phyloP scores from a whole-genome alignment of 2,329 filamentous ascomycete species.

The Anisogramma anomala region DNA sequence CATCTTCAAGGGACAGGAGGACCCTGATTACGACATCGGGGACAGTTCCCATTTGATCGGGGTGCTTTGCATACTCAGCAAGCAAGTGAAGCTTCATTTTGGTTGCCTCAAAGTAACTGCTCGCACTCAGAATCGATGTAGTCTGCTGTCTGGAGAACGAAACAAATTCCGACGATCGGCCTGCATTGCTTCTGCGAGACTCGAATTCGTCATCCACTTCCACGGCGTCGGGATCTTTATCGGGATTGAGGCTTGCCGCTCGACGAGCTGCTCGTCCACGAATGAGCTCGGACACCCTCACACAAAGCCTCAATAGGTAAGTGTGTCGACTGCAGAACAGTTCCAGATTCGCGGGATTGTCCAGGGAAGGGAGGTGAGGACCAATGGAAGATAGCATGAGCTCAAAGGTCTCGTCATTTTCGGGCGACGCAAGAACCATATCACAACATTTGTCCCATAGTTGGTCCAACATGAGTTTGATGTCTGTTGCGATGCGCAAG shows the following conservation, averaged over 20 bases:
- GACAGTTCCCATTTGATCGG: conserved; percentile 35
- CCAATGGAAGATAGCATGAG: conserved; percentile 34
- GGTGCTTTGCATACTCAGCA: conserved; percentile 30
- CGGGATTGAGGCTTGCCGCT: conserved; percentile 23
- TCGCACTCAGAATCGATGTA: conserved; percentile 29
- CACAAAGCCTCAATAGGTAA: conserved; percentile 33
- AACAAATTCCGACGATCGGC: conserved; percentile 24
- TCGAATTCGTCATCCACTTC: conserved; percentile 56
- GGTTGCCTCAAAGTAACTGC: conserved; percentile 38
- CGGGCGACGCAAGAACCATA: conserved; percentile 30
- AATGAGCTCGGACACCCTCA: conserved; percentile 26
- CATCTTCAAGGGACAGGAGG: conserved; percentile 36
- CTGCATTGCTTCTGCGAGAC: conserved; percentile 43
- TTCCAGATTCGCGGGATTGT: conserved; percentile 26
- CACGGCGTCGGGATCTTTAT: conserved; percentile 45
- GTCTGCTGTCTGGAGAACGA: conserved; percentile 36
- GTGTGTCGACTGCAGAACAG: conserved; percentile 27
- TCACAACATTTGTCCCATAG: conserved; percentile 31
- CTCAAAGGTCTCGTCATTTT: conserved; percentile 35
- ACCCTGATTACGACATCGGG: conserved; percentile 39
- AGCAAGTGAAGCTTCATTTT: conserved; percentile 35
- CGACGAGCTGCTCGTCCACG: conserved; percentile 24
- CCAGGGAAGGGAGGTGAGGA: conserved; percentile 35
- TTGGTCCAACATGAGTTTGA: conserved; percentile 32
- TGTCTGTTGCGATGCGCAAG: conserved; percentile 35